Evolutionary conservation across 768 basidiomycete genomes (phyloP), one percentile per base, ranked within the genome.

Genomic region (Pisolithus albus): DNA sequence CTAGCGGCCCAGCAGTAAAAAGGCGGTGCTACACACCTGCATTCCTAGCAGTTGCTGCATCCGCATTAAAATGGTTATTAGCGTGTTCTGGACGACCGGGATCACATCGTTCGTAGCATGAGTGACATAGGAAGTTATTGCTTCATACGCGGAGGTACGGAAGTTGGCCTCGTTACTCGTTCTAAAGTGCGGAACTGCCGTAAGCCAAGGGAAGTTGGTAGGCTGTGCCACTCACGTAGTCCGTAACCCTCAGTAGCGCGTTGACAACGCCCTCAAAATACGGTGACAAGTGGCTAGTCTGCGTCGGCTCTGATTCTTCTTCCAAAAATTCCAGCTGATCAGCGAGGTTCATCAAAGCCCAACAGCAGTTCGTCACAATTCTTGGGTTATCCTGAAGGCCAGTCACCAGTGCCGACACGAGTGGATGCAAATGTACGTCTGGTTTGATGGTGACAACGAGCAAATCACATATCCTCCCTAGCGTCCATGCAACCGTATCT

Each of bases 401-500:
- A 47, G 70, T 71, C 10, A 97, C 91, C 46, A 98, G 77, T 7
- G 89, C 92, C 9, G 83, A 77, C 51, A 98, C 73, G 49, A 99
- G 75, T 8, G 84, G 79, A 55, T 88, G 86, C 8, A 99, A 75
- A 65, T 96, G 92, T 1, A 87, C 79, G 57, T 94, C 91, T 2
- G 88, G 85, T 62, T 93, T 88, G 73, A 99, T 93, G 16, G 84
- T 82, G 45, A 78, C 70, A 59, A 94, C 83, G 58, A 97, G 75
- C 51, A 91, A 71, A 62, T 98, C 96, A 63, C 92, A 95, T 57
- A 99, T 95, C 38, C 92, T 78, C 18, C 94, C 94, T 13, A 99
- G 77, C 1, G 96, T 98, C 95, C 95, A 99, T 2, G 96, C 94
- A 24, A 91, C 92, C 1, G 93, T 95, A 66, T 98, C 96, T 70